Evolutionary conservation across 2,329 filamentous ascomycete genomes (phyloP).

Genomic region (Venturia carpophila): DNA sequence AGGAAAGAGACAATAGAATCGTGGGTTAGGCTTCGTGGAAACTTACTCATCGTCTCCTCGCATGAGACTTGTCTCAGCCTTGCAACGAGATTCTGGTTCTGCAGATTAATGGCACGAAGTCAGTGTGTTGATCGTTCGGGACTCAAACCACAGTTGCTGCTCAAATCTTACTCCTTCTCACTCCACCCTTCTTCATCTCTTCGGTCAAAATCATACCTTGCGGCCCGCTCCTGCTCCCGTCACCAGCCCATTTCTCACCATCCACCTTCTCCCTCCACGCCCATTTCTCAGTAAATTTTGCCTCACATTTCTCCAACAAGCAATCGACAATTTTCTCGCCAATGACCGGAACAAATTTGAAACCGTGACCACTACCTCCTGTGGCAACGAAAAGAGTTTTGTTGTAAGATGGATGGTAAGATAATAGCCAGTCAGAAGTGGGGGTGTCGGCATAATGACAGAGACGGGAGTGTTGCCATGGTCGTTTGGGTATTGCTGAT

Average conservation of each 20-base stretch:
- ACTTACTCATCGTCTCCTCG: too few relatives aligned
- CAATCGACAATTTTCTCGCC: constrained; percentile 48
- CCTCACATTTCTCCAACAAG: constrained; percentile 33
- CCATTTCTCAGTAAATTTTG: constrained; percentile 56
- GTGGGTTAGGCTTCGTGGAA: too few relatives aligned
- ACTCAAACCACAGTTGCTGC: not conserved
- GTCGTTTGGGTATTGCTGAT: constrained; percentile 32
- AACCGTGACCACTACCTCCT: constrained; percentile 54
- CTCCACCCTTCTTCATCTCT: constrained; percentile 31
- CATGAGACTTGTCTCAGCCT: too few relatives aligned
- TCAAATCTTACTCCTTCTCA: not conserved
- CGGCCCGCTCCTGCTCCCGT: constrained; percentile 33
- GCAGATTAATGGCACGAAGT: not conserved
- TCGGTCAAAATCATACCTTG: constrained; percentile 34
- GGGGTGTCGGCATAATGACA: constrained; percentile 53
- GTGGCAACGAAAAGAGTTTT: constrained; percentile 52
- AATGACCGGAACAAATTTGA: constrained; percentile 54
- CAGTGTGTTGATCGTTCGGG: not conserved
- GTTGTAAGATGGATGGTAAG: constrained; percentile 42
- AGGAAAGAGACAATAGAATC: too few relatives aligned
- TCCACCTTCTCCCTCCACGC: constrained; percentile 37
- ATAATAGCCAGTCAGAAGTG: constrained; percentile 48
- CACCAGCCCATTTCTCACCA: constrained; percentile 27
- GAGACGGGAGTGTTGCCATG: constrained; percentile 41
- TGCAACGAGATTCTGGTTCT: not conserved